A percentile compares a stretch with the other conserved stretches of the same genome.
Evolutionary conservation across 1,284 basidiomycete species (phyloP).

Genomic region (Tilletia walkeri): DNA sequence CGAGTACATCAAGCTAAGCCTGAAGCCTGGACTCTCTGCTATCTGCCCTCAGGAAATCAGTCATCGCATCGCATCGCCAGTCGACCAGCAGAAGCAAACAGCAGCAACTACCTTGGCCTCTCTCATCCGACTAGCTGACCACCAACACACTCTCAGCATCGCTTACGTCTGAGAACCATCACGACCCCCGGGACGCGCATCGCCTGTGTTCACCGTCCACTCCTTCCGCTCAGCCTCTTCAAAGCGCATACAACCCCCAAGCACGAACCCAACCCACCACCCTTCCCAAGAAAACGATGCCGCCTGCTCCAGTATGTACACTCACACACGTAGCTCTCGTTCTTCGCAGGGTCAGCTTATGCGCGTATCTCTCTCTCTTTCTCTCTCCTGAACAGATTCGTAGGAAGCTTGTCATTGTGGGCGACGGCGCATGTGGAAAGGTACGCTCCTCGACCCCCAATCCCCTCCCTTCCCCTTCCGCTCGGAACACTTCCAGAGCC

Average conservation of each 20-base stretch:
- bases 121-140: no score
- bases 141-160: no score
- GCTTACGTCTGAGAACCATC: no score
- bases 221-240: no score
- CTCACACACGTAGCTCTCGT: not conserved
- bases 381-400: slow-evolving; percentile 6
- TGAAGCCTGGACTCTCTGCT: no score
- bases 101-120: no score
- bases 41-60: no score
- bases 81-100: no score
- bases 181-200: no score
- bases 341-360: not conserved
- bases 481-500: not conserved
- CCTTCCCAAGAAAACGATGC: not conserved
- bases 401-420: slow-evolving; percentile 43
- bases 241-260: not conserved
- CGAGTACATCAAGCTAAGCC: no score
- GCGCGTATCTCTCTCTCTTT: not conserved
- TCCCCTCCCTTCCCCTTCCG: not conserved
- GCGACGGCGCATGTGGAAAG: slow-evolving; percentile 42
- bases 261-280: not conserved
- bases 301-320: not conserved
- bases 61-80: no score
- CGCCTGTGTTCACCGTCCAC: no score
- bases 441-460: not conserved